A percentile compares a stretch with the other conserved stretches of the same genome.
These are phyloP conservation scores for Kokia cookei DNA, from an alignment of 441 rosid species.

Conservation along the genomic window DNA sequence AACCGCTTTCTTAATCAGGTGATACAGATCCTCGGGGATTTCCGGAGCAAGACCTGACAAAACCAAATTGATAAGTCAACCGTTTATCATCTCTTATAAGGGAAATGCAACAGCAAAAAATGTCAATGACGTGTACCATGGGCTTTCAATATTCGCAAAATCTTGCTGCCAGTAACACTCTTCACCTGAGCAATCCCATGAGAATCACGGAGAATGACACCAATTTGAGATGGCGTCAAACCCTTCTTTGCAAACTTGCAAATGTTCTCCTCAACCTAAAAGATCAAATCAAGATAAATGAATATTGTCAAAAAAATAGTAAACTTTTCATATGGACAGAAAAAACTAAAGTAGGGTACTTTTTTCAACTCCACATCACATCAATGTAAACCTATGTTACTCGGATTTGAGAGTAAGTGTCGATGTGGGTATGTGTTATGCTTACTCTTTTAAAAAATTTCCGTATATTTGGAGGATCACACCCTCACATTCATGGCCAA, in stretches of 20 bases:
- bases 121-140: slow-evolving; percentile 26
- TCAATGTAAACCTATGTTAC: neutral
- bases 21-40: slow-evolving; percentile 77
- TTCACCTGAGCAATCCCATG: slow-evolving; percentile 78
- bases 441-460: too few species aligned
- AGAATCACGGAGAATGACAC: slow-evolving; percentile 79
- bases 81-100: neutral
- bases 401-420: neutral
- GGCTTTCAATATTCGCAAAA: slow-evolving; percentile 64
- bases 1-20: slow-evolving; percentile 73
- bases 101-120: neutral
- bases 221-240: slow-evolving; percentile 72
- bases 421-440: neutral
- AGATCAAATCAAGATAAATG: neutral
- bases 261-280: slow-evolving; percentile 66
- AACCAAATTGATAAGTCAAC: neutral
- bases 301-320: neutral
- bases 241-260: slow-evolving; percentile 85
- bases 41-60: slow-evolving; percentile 64
- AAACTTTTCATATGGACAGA: neutral
- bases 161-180: slow-evolving; percentile 72
- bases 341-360: neutral
- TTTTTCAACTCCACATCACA: neutral
- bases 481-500: neutral
- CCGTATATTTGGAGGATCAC: neutral